Base-by-base conservation (phyloP, 1,284 basidiomycete species). In the Marasmius sp. region DNA sequence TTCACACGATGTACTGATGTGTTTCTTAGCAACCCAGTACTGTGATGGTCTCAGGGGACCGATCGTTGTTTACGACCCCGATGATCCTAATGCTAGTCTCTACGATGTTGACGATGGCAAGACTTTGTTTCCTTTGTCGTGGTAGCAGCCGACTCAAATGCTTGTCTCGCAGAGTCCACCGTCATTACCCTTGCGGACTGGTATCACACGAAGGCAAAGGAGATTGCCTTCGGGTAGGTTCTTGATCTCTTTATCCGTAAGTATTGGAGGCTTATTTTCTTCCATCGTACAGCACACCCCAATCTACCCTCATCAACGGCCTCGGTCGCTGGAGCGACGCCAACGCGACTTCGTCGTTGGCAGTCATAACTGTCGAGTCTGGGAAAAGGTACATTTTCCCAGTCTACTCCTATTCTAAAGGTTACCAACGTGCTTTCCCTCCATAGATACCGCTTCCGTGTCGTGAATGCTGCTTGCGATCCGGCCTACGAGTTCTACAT, bases 401-500 rank as follows among this genome's bases (percentile, higher is more conserved):
- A 18, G 16, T 10, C 4, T 49, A 45, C 14, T 36, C 11, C 34
- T 10, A 12, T 39, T 9, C 3, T 6, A 9, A 1, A n/a, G 6
- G 36, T 22, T 9, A 10, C 51, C 27, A 49, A 22, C 11, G 16
- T 20, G 20, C 36, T n/a, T 38, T 14, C 7, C 20, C 5, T 27
- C 6, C n/a, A 47, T 20, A 47, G 45, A 47, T 75, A 74, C 61
- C 72, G 74, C 6, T 68, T 75, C 65, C 72, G 86, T n/a, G 68
- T 88, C 56, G 73, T 87, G 70, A 84, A 82, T 68, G 79, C 81
- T 71, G 70, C 78, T 1, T 76, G 75, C 61, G 72, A 75, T 62
- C 66, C 74, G 8, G 69, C 70, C 63, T 73, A 66, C 66, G 69
- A 56, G 6, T 77, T 79, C 69, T 67, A 71, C 20, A 75, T 79